Evolutionary conservation across 192 early-diverging fungal genomes (phyloP).

Genomic region (Allomyces arbusculus): DNA sequence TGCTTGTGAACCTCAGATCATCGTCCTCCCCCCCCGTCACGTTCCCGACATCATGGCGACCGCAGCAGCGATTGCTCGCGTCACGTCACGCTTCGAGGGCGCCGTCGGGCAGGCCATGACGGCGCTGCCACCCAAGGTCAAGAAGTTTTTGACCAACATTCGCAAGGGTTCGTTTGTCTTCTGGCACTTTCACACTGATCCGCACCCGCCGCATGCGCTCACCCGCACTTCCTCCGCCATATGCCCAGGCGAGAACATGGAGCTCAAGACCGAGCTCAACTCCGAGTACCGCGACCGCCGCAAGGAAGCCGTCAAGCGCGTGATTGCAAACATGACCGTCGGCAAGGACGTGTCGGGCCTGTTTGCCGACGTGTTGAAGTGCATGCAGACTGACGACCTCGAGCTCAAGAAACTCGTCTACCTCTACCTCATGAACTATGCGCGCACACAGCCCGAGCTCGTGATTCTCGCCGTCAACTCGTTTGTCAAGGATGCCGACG

Average conservation of each 20-base stretch:
- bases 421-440: slow-evolving; percentile 95
- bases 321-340: slow-evolving; percentile 99
- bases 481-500: slow-evolving; percentile 95
- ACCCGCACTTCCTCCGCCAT: no score
- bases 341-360: slow-evolving; percentile 92
- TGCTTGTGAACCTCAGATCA: no score
- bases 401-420: slow-evolving; percentile 97
- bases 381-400: slow-evolving; percentile 97
- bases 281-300: slow-evolving; percentile 87
- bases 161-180: not conserved
- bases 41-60: no score
- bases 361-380: slow-evolving; percentile 96
- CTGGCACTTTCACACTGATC: no score
- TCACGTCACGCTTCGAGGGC: no score
- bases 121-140: not conserved
- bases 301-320: slow-evolving; percentile 94
- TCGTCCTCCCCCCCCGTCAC: no score
- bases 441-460: slow-evolving; percentile 88
- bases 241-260: slow-evolving; percentile 64
- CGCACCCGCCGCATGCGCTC: no score
- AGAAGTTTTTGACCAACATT: not conserved
- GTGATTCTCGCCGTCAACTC: slow-evolving; percentile 93
- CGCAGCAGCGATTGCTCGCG: no score
- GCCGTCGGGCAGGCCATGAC: not conserved
- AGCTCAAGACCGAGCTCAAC: slow-evolving; percentile 91